Evolutionary conservation across 768 basidiomycete species (phyloP).

Genomic region (Xerocomellus amylosporus): DNA sequence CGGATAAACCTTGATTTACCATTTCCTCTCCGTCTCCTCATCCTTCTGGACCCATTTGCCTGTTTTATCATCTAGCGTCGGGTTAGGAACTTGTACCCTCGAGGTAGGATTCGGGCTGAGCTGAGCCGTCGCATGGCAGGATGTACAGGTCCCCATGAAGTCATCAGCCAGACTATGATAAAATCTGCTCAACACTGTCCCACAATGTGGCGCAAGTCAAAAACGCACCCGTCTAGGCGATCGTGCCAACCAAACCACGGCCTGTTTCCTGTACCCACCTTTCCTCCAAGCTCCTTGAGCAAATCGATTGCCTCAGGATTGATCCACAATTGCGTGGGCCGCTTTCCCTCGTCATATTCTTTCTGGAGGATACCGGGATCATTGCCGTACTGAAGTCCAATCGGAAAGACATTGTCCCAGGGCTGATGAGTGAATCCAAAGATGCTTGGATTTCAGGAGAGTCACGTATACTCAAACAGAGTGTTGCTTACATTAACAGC

Average conservation of each 20-base stretch:
- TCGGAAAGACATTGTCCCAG: background rate
- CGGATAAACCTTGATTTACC: background rate
- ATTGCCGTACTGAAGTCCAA: background rate
- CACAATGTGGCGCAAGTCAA: background rate
- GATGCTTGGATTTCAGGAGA: background rate
- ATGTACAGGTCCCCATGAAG: conserved; percentile 2
- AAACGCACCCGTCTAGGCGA: background rate
- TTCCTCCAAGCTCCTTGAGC: background rate
- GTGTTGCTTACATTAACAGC: background rate
- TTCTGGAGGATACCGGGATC: background rate
- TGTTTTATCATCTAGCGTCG: background rate
- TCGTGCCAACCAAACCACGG: conserved; percentile 8
- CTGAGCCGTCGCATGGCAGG: conserved; percentile 3
- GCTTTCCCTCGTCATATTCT: background rate
- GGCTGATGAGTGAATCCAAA: background rate
- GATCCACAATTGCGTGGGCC: background rate
- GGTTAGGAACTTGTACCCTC: background rate
- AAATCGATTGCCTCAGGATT: background rate
- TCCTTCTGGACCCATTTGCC: background rate
- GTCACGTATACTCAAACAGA: background rate
- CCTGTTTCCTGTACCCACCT: background rate
- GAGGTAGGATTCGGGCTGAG: background rate
- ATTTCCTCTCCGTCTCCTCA: background rate
- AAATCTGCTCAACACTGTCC: background rate
- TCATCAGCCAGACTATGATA: background rate